phyloP scores from a whole-genome alignment of 352 stramenopile genomes.

The Sclerospora graminicola region DNA sequence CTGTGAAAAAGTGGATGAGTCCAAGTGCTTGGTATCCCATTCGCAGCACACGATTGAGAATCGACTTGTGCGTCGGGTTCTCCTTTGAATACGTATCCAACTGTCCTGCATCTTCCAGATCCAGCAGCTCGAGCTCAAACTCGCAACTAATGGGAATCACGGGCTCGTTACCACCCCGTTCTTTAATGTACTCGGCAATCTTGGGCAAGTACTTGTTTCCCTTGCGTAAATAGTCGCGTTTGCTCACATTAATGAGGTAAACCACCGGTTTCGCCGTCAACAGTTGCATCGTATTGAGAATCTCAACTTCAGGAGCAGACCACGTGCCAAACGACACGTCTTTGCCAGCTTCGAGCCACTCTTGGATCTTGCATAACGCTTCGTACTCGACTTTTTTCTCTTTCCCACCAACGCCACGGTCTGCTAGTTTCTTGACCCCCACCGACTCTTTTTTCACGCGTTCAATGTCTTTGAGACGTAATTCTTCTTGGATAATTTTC shows the following conservation, averaged over 20 bases:
- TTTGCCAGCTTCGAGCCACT: constrained; percentile 81
- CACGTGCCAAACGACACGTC: constrained; percentile 88
- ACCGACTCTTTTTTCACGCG: constrained; percentile 71
- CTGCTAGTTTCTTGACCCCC: constrained; percentile 81
- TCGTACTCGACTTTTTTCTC: constrained; percentile 95
- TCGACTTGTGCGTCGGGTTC: constrained; percentile 83
- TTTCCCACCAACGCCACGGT: constrained; percentile 84
- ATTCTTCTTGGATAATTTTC: constrained; percentile 97
- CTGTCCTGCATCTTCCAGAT: constrained; percentile 54
- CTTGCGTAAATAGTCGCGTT: constrained; percentile 98
- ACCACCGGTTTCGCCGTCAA: constrained; percentile 94
- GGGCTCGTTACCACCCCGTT: constrained; percentile 91
- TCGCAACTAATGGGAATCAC: constrained; percentile 97
- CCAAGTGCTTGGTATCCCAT: constrained; percentile 96
- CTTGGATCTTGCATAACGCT: constrained; percentile 65
- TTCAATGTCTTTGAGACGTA: constrained; percentile 96
- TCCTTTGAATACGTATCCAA: constrained; percentile 65
- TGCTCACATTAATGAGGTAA: constrained; percentile 98
- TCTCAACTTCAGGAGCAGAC: constrained; percentile 80
- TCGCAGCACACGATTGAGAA: constrained; percentile 96
- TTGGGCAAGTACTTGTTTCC: constrained; percentile 96
- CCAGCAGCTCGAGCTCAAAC: constrained; percentile 94
- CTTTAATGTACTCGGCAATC: constrained; percentile 96
- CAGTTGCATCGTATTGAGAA: constrained; percentile 89
- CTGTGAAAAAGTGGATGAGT: constrained; percentile 99